Evolutionary conservation across 2,329 filamentous ascomycete genomes (phyloP), one percentile per base, ranked within the genome.

Genomic region (Camillea tinctor): DNA sequence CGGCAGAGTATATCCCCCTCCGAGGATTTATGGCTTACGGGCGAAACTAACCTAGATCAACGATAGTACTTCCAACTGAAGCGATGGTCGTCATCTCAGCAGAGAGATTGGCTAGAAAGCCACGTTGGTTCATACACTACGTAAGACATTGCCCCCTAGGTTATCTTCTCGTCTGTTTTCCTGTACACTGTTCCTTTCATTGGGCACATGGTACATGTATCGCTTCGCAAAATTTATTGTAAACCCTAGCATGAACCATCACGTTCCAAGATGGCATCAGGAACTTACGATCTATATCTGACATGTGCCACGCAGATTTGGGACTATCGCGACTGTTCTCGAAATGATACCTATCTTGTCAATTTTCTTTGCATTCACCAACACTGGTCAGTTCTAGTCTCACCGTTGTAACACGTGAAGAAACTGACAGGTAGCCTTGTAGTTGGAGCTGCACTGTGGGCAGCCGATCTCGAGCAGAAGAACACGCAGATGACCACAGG

Each of bases 401-500:
- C 21, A 26, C 6, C n/a, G 15, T 30, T 56, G 21, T 62, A 48
- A 49, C 49, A 66, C 50, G 36, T 52, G 19, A 8, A 6, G 13
- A 49, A 19, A 61, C 62, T 71, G 58, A 72, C 62, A 61, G 50
- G 24, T 60, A 11, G 23, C 50, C 44, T 44, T 44, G 7, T 53
- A 88, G 92, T 96, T 60, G 94, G 93, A 7, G 94, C 93, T 57
- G 94, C 94, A 7, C 79, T 98, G n/a, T 97, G 93, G 93, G 93
- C 94, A 49, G 91, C 92, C 19, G 93, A 96, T 74, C 85, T 96
- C 60, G 92, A 96, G 74, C 73, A 76, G 24, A 80, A 81, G 67
- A 77, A 79, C 58, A 79, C 75, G 9, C 73, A 75, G 49, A 84
- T 84, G 80, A 77, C 78, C 9, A 71, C 77, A 56, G 75, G 78